A percentile compares a stretch with the other conserved stretches of the same genome.
These are phyloP conservation scores for Diaporthe amygdali DNA, from an alignment of 2,329 filamentous ascomycete genomes.

Conservation along the genomic window DNA sequence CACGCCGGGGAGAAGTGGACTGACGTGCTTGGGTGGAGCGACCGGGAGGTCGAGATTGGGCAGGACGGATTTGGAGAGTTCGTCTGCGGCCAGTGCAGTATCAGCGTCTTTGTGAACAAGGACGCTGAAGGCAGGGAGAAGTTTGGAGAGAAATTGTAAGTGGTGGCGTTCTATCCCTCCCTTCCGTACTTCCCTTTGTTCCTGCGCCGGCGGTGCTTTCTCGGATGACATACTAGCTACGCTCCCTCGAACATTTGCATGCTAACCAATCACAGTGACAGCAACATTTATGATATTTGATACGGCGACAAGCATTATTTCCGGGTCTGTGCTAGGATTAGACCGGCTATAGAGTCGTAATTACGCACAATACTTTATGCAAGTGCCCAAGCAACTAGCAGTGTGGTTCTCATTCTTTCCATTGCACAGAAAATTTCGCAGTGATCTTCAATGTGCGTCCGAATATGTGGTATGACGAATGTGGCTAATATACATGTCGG, in stretches of 20 bases:
- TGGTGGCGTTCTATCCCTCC: background rate
- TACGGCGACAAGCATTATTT: background rate
- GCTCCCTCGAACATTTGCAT: background rate
- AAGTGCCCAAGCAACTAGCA: background rate
- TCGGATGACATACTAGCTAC: fast-evolving
- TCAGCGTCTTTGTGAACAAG: slow-evolving; percentile 64
- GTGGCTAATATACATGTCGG: too few relatives aligned
- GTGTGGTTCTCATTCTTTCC: background rate
- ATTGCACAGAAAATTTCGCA: too few relatives aligned
- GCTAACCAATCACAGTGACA: slow-evolving; percentile 28
- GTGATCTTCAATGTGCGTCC: too few relatives aligned
- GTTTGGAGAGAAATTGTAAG: slow-evolving; percentile 49
- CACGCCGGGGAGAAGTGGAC: slow-evolving; percentile 69
- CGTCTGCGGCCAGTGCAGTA: slow-evolving; percentile 56
- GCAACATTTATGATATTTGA: slow-evolving; percentile 35
- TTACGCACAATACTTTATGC: background rate
- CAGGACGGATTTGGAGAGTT: slow-evolving; percentile 66
- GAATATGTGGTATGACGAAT: too few relatives aligned
- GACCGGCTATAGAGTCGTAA: background rate
- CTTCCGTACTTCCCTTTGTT: too few relatives aligned
- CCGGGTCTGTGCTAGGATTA: background rate
- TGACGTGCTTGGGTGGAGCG: slow-evolving; percentile 63
- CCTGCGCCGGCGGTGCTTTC: background rate
- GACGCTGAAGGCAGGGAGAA: slow-evolving; percentile 54
- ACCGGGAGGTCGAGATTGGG: slow-evolving; percentile 63